phyloP scores from a whole-genome alignment of 192 early-diverging fungal genomes.

The Coemansia pectinata region DNA sequence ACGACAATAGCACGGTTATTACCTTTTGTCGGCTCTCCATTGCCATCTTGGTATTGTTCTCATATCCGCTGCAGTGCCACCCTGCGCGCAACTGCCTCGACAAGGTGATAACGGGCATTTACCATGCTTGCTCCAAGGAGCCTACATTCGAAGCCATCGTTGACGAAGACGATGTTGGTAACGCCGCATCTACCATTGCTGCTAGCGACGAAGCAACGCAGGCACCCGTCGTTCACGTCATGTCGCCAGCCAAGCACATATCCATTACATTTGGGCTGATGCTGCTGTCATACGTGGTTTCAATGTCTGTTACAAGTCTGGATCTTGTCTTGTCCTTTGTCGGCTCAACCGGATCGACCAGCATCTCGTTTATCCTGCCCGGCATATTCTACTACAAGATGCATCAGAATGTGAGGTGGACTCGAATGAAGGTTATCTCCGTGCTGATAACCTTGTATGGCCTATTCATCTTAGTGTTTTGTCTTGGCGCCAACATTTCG shows the following conservation, averaged over 20 bases:
- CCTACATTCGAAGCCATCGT: conserved; percentile 35
- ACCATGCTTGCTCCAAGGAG: conserved; percentile 32
- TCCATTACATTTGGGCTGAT: conserved; percentile 72
- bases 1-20: conserved; percentile 59
- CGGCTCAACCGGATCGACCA: conserved; percentile 95
- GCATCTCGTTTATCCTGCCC: conserved; percentile 95
- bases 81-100: conserved; percentile 87
- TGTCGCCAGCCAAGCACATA: conserved; percentile 56
- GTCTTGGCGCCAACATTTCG: conserved; percentile 67
- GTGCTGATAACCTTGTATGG: conserved; percentile 69
- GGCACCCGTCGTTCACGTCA: conserved; percentile 38
- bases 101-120: conserved; percentile 66
- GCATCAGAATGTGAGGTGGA: conserved; percentile 64
- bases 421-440: conserved; percentile 63
- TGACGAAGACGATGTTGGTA: background rate
- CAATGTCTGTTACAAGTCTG: conserved; percentile 76
- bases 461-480: conserved; percentile 75
- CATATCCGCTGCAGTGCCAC: conserved; percentile 92
- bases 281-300: conserved; percentile 67
- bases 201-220: conserved; percentile 22
- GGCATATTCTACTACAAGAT: conserved; percentile 91
- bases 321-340: conserved; percentile 88
- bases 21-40: conserved; percentile 87
- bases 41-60: conserved; percentile 84
- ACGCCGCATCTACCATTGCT: background rate